These are phyloP conservation scores for Artemisia argyi DNA, from an alignment of 129 eudicot genomes.

Conservation along the genomic window DNA sequence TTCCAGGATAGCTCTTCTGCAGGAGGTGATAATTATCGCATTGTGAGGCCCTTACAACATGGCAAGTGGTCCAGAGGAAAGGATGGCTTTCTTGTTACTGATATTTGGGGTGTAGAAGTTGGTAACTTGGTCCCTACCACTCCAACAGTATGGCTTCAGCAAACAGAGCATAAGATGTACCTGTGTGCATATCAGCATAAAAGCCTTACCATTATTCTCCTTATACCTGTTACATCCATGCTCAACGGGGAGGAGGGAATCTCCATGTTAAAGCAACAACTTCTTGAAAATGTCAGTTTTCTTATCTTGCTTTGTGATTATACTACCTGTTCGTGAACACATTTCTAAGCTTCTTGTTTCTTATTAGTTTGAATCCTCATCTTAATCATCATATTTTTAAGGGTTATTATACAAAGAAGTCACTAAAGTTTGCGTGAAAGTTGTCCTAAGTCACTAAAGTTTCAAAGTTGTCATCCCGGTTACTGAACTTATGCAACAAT, in stretches of 20 bases:
- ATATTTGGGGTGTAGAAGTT: conserved; percentile 70
- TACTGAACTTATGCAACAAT: too few species aligned
- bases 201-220: conserved; percentile 71
- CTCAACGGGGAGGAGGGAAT: conserved; percentile 76
- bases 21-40: conserved; percentile 47
- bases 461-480: too few species aligned
- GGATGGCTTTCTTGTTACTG: conserved; percentile 87
- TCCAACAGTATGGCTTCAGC: conserved; percentile 81
- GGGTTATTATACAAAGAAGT: too few species aligned
- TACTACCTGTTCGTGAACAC: background rate
- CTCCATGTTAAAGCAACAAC: conserved; percentile 65
- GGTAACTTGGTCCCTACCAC: conserved; percentile 50
- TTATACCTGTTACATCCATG: conserved; percentile 75
- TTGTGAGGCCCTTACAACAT: conserved; percentile 76
- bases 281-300: conserved; percentile 62
- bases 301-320: background rate
- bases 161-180: conserved; percentile 86
- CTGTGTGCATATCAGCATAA: conserved; percentile 80
- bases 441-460: too few species aligned
- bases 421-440: too few species aligned
- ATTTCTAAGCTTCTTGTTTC: background rate
- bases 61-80: conserved; percentile 94
- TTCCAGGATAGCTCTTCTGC: conserved; percentile 48
- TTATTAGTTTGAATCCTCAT: background rate
- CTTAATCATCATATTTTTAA: too few species aligned